Base-by-base conservation (phyloP, 2,329 filamentous ascomycete genomes). In the Endoconidiophora laricicola region DNA sequence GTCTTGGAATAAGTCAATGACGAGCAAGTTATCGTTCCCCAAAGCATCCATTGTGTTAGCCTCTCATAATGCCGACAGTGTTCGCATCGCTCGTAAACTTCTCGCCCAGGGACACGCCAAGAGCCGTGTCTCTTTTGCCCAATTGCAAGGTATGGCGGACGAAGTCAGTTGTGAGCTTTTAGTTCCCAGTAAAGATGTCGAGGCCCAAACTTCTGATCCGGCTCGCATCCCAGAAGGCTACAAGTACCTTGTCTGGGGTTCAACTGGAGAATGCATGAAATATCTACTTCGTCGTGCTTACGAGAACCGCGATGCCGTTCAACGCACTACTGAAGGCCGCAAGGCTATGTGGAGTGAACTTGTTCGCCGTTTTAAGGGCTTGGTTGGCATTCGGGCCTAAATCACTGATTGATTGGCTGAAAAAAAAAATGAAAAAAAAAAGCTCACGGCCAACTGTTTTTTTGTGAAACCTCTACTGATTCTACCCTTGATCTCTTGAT, bases 141-240 rank as follows among this genome's bases (percentile, higher is more conserved):
- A 95, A 66, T 74, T 95, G 1, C 83, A 90, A 68, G 88, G 90
- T 39, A 96, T 96, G 90, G 90, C 90, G 1, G 90, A 96, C 58
- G 88, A 95, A 61, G 79, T 96, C 48, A 86, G 81, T 61, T 80
- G 76, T 60, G 75, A 78, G 60, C 65, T 81, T 12, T 60, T 73
- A 12, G 52, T 54, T 36, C 52, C 52, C 5, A 45, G 39, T n/a
- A 44, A 26, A 29, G 48, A 53, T 6, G 22, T 38, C 3, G 48
- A 46, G 37, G 44, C 46, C 7, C 44, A 41, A 24, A 50, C 47
- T 12, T 23, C 42, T 14, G 51, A 42, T 12, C 44, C 44, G 6
- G 20, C 24, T 44, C 26, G 26, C 29, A 50, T 55, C 2, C 61
- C 69, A 0, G 62, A 65, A 48, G 69, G 69, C 2, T 81, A 77